phyloP scores from a whole-genome alignment of 805 yeast genomes.

The Teunomyces kruisii region DNA sequence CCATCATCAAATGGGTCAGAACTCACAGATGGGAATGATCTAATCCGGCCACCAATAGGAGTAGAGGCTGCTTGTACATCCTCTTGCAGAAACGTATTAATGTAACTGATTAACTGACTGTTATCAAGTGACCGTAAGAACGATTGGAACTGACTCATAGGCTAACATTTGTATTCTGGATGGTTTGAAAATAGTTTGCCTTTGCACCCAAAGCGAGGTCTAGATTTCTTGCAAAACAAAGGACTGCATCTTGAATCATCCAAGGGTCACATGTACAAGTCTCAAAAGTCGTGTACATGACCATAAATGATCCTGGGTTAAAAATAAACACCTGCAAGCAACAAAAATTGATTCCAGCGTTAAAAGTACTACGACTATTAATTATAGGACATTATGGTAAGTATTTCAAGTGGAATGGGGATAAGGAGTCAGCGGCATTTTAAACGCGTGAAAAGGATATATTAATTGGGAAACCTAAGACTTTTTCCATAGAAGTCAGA shows the following conservation, averaged over 20 bases:
- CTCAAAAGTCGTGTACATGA: background rate
- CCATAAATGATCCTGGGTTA: slow-evolving; percentile 1
- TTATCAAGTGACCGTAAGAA: slow-evolving; percentile 23
- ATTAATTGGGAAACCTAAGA: no score
- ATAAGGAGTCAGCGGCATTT: no score
- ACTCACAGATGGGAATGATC: slow-evolving; percentile 11
- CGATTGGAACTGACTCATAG: slow-evolving; percentile 3
- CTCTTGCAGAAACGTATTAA: slow-evolving; percentile 2
- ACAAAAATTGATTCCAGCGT: background rate
- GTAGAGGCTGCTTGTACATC: slow-evolving; percentile 7
- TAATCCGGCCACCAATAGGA: background rate
- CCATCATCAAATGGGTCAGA: slow-evolving; percentile 28
- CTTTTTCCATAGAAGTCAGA: no score
- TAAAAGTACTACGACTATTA: background rate
- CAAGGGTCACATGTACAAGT: background rate
- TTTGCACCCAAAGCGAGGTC: slow-evolving; percentile 1
- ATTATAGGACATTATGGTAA: background rate
- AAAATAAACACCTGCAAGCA: slow-evolving; percentile 1
- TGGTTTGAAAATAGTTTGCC: background rate
- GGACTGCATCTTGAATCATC: background rate
- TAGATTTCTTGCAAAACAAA: background rate
- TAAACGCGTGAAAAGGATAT: no score
- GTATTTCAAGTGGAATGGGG: background rate
- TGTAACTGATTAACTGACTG: slow-evolving; percentile 13
- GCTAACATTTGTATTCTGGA: slow-evolving; percentile 3